These are phyloP conservation scores for Pleurotus citrinopileatus DNA, from an alignment of 768 basidiomycete species.

Conservation along the genomic window DNA sequence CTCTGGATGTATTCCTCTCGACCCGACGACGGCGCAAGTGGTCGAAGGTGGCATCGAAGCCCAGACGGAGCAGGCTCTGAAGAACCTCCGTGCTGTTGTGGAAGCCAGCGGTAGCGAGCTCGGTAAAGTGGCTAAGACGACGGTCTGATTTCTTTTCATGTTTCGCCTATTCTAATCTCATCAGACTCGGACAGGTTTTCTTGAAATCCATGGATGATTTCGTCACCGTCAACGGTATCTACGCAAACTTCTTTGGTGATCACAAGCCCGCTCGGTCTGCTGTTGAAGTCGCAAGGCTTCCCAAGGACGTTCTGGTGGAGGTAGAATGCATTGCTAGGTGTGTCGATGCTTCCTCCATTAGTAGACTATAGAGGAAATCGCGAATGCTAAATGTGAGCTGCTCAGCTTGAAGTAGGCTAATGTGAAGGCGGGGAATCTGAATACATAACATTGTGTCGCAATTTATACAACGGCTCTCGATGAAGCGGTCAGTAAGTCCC, in stretches of 20 bases:
- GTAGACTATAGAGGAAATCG: background rate
- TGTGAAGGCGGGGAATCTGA: no score
- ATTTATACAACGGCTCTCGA: no score
- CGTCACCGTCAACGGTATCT: conserved; percentile 74
- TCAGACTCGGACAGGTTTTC: conserved; percentile 63
- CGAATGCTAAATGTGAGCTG: background rate
- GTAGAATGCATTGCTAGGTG: conserved; percentile 86
- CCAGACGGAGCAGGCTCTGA: conserved; percentile 81
- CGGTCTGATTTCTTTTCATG: conserved; percentile 47
- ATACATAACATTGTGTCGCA: no score
- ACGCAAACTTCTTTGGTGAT: conserved; percentile 80
- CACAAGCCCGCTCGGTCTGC: conserved; percentile 93
- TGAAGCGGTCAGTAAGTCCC: no score
- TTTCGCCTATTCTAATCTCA: background rate
- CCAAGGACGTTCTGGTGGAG: conserved; percentile 90
- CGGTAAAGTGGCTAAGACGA: conserved; percentile 87
- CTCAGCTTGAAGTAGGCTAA: conserved; percentile 1
- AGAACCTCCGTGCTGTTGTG: conserved; percentile 82
- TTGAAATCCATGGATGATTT: conserved; percentile 94
- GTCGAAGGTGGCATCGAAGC: conserved; percentile 73
- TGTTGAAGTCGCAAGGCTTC: conserved; percentile 86
- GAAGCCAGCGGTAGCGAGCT: conserved; percentile 78
- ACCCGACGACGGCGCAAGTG: conserved; percentile 67
- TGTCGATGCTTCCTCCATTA: conserved; percentile 18
- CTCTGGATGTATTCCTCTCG: conserved; percentile 86